Evolutionary conservation across 176 grass and related monocot species (phyloP).

Genomic region (Oryza longistaminata): DNA sequence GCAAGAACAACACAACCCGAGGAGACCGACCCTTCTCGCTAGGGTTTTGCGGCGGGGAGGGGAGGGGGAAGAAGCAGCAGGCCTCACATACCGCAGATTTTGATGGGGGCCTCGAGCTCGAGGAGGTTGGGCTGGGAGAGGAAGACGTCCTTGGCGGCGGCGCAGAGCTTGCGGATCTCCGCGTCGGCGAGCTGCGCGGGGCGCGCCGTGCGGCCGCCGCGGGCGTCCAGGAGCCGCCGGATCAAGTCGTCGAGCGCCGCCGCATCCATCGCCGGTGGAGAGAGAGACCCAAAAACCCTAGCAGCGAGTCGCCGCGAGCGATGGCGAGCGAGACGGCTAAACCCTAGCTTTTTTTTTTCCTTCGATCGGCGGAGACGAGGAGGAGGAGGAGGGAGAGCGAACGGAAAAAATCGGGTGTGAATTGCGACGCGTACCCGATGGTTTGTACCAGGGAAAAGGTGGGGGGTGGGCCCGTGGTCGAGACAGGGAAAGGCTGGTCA

Average conservation of each 20-base stretch:
- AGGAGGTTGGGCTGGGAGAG: conserved; percentile 80
- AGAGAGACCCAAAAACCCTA: conserved; percentile 7
- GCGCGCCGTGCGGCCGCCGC: conserved; percentile 58
- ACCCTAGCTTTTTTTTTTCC: conserved; percentile 15
- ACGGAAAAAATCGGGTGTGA: not conserved
- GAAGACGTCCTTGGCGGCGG: conserved; percentile 76
- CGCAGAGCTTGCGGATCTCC: conserved; percentile 81
- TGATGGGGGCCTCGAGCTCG: conserved; percentile 92
- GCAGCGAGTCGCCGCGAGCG: conserved; percentile 17
- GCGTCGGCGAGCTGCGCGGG: conserved; percentile 67
- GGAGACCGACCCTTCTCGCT: not conserved
- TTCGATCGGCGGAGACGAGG: conserved; percentile 7
- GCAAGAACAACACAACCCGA: not conserved
- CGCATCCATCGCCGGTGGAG: conserved; percentile 48
- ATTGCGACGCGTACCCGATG: not conserved
- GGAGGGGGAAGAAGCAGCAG: not conserved
- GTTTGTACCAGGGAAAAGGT: not conserved
- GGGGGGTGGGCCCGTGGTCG: no score
- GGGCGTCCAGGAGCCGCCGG: conserved; percentile 66
- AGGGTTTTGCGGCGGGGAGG: not conserved
- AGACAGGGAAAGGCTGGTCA: not conserved
- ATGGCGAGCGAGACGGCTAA: not conserved
- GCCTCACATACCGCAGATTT: conserved; percentile 77
- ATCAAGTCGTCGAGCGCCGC: conserved; percentile 64
- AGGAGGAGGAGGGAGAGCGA: no score